A percentile compares a stretch with the other conserved stretches of the same genome.
Evolutionary conservation across 495 filamentous ascomycete species (phyloP).

Genomic region (Neurospora sp.): DNA sequence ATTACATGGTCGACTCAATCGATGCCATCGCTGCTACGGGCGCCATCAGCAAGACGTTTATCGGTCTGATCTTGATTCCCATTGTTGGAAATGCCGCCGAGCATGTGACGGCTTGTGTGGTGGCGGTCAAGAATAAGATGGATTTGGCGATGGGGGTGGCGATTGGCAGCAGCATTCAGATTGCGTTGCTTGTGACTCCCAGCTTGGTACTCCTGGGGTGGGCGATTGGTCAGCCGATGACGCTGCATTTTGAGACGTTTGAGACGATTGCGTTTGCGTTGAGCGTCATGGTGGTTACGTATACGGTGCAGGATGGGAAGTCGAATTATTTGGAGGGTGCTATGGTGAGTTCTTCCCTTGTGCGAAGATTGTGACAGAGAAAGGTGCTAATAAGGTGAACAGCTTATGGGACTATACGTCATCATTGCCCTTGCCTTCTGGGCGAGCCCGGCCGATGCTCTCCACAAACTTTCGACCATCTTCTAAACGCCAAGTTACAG

Average conservation of each 20-base stretch:
- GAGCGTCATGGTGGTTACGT: constrained; percentile 83
- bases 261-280: constrained; percentile 93
- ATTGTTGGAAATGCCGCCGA: constrained; percentile 98
- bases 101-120: constrained; percentile 89
- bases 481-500: not conserved
- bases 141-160: constrained; percentile 91
- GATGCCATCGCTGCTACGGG: constrained; percentile 74
- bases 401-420: constrained; percentile 48
- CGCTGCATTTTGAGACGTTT: constrained; percentile 77
- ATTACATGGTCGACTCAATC: constrained; percentile 89
- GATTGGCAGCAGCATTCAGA: constrained; percentile 88
- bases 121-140: constrained; percentile 95
- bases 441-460: constrained; percentile 66
- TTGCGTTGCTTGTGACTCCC: constrained; percentile 85
- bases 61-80: constrained; percentile 88
- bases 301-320: constrained; percentile 90
- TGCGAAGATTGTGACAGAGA: no score
- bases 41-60: constrained; percentile 89
- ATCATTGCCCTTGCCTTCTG: constrained; percentile 88
- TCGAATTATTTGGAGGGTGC: constrained; percentile 91
- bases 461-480: constrained; percentile 6
- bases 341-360: constrained; percentile 51
- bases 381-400: no score
- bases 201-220: constrained; percentile 86
- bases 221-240: constrained; percentile 72